Evolutionary conservation across 768 basidiomycete genomes (phyloP), one percentile per base, ranked within the genome.

Genomic region (Strobilomyces echinocephalus): DNA sequence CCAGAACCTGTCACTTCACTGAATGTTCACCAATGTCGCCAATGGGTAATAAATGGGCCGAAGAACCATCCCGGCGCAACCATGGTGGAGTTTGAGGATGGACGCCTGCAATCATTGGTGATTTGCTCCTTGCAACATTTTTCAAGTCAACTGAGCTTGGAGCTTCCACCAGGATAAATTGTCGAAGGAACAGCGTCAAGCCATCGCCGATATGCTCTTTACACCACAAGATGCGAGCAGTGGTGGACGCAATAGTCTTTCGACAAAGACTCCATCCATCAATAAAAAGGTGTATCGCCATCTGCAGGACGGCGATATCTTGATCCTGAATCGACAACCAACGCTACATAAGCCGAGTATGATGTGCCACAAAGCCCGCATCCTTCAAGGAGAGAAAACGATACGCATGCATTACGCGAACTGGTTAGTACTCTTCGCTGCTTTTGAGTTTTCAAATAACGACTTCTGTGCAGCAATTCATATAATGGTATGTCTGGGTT

Each of bases 391-490:
- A 24, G 97, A 99, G 73, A 99, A 97, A 77, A 98, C 97, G 0
- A 98, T 99, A 67, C 83, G 97, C 14, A 95, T 99, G 95, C 97
- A 99, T 74, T 99, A 99, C 66, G 95, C 97, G 24, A 99, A 99
- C 66, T 99, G 95, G 94, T 95, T 54, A 49, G 84, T 75, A 49
- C 9, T 15, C 63, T 53, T 14, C 36, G 12, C 45, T 20, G 46
- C n/a, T 18, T 24, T 20, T 11, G 28, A 11, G 26, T 38, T 41
- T 43, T 38, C n/a, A n/a, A 52, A 64, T 56, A 50, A 71, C 51
- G 30, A 33, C 56, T 36, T 50, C 34, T 45, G 30, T 39, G 9
- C 63, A 95, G 93, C 73, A 97, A 98, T 69, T 98, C 95, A 2
- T 98, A 98, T 70, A 98, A 98, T 63, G 92, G 90, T 85, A 73